Evolutionary conservation across 108 stramenopile genomes (phyloP).

Genomic region (Stephanodiscus minutulus): DNA sequence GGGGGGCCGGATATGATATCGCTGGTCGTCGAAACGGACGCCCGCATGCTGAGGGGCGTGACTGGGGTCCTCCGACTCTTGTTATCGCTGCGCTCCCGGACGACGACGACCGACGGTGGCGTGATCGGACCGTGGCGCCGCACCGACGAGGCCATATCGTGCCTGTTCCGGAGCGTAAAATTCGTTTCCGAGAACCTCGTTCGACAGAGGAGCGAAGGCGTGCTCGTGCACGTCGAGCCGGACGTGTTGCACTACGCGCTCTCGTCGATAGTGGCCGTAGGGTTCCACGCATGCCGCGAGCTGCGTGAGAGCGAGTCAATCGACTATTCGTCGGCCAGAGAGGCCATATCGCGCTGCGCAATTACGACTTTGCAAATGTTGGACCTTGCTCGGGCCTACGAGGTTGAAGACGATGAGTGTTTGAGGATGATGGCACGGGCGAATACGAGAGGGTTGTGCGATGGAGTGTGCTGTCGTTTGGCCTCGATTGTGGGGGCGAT

Average conservation of each 20-base stretch:
- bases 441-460: constrained; percentile 1
- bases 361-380: constrained; percentile 29
- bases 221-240: constrained; percentile 21
- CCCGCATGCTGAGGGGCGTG: constrained; percentile 10
- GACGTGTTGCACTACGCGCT: not conserved
- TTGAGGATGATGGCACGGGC: not conserved
- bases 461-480: constrained; percentile 20
- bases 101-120: not conserved
- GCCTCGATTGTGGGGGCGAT: constrained; percentile 24
- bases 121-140: not conserved
- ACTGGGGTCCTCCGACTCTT: constrained; percentile 34
- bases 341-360: constrained; percentile 37
- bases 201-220: constrained; percentile 22
- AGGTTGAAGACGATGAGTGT: constrained; percentile 10
- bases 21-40: constrained; percentile 27
- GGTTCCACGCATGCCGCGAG: constrained; percentile 28
- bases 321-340: constrained; percentile 13
- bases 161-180: constrained; percentile 25
- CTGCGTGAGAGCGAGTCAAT: not conserved
- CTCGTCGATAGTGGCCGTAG: constrained; percentile 26
- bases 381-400: not conserved
- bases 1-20: constrained; percentile 13
- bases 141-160: constrained; percentile 6
- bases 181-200: constrained; percentile 21
- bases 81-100: constrained; percentile 14